Conservation (phyloP, 495 filamentous ascomycete genomes). For the Trichoderma reesei region DNA sequence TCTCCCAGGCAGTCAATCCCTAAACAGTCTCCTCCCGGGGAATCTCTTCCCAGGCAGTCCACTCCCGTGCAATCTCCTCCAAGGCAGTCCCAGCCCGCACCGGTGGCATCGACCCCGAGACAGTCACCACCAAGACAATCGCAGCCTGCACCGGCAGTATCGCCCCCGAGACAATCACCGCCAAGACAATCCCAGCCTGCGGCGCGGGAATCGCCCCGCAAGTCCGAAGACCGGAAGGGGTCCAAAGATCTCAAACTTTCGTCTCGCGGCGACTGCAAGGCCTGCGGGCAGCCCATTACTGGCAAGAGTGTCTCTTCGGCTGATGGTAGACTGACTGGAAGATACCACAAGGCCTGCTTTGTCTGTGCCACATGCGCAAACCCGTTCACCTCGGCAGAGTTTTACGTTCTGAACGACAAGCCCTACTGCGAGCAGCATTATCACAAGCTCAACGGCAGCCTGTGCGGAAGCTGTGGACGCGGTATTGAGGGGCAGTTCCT, state of each 20-base stretch:
- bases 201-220: neutral
- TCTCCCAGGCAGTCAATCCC: neutral
- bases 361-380: slow-evolving; percentile 75
- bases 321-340: slow-evolving; percentile 84
- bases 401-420: slow-evolving; percentile 79
- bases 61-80: neutral
- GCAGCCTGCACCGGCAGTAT: neutral
- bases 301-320: slow-evolving; percentile 92
- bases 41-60: neutral
- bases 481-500: slow-evolving; percentile 94
- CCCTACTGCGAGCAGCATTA: slow-evolving; percentile 93
- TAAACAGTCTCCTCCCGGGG: neutral
- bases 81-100: neutral
- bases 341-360: slow-evolving; percentile 91
- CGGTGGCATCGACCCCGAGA: neutral
- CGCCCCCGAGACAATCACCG: neutral
- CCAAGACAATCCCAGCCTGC: neutral
- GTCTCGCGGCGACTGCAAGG: slow-evolving; percentile 69
- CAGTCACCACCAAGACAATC: neutral
- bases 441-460: slow-evolving; percentile 76
- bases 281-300: slow-evolving; percentile 65
- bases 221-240: neutral
- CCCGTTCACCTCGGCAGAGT: slow-evolving; percentile 80
- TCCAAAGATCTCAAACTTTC: slow-evolving; percentile 10
- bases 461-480: slow-evolving; percentile 66